phyloP scores from a whole-genome alignment of 2,329 filamentous ascomycete genomes.

The Colletotrichum siamense region DNA sequence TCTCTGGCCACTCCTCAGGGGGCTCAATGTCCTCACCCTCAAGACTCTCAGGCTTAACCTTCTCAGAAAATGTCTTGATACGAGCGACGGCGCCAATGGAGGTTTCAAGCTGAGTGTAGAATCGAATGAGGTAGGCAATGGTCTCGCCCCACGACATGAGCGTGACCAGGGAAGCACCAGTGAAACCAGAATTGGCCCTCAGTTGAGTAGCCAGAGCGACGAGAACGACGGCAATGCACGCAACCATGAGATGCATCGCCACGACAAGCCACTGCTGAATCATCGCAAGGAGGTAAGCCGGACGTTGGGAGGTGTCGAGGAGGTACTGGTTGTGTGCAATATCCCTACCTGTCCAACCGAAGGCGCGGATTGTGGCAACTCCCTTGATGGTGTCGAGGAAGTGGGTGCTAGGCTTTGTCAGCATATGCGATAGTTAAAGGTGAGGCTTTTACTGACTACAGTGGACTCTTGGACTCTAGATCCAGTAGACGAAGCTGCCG shows the following conservation, averaged over 20 bases:
- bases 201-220: constrained; percentile 51
- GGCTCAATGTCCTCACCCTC: constrained; percentile 12
- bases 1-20: constrained; percentile 20
- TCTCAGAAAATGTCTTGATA: constrained; percentile 24
- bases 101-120: constrained; percentile 33
- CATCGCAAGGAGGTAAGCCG: constrained; percentile 59
- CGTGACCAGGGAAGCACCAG: constrained; percentile 37
- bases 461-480: constrained; percentile 59
- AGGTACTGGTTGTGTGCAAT: constrained; percentile 49
- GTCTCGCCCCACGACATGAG: constrained; percentile 37
- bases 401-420: constrained; percentile 33
- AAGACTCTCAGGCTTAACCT: constrained; percentile 13
- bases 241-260: constrained; percentile 53
- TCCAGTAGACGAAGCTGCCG: constrained; percentile 62
- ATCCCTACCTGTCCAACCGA: constrained; percentile 53
- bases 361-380: constrained; percentile 57
- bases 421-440: neutral
- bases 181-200: constrained; percentile 33
- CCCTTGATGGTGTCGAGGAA: constrained; percentile 59
- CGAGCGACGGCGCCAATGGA: constrained; percentile 26
- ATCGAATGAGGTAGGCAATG: constrained; percentile 30
- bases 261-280: constrained; percentile 62
- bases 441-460: constrained; percentile 46
- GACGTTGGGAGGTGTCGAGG: constrained; percentile 56
- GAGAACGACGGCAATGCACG: constrained; percentile 49